Evolutionary conservation across 345 rosid species (phyloP).

Genomic region (Linum lewisii): DNA sequence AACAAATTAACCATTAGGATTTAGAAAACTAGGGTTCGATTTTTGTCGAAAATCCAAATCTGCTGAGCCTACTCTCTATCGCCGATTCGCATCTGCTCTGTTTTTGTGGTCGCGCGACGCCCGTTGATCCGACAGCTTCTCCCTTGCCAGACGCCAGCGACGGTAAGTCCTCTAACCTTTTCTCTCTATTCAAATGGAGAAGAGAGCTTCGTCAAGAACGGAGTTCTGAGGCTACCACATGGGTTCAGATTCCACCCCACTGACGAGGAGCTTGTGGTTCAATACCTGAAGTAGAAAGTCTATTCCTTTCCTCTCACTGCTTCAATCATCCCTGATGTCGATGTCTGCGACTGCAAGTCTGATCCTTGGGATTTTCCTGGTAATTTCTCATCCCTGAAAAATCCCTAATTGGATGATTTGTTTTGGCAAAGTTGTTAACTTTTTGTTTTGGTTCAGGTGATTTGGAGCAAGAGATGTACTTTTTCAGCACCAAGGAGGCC

Average conservation of each 20-base stretch:
- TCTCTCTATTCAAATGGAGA: constrained; percentile 34
- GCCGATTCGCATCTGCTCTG: too few species aligned
- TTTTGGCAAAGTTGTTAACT: not conserved
- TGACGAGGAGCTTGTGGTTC: constrained; percentile 78
- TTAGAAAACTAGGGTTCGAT: too few species aligned
- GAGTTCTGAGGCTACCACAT: constrained; percentile 74
- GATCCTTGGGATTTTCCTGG: constrained; percentile 99
- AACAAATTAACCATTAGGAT: too few species aligned
- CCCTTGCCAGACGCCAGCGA: too few species aligned
- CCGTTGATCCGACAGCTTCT: too few species aligned
- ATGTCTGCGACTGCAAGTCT: constrained; percentile 77
- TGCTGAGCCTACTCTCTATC: too few species aligned
- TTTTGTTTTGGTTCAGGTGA: constrained; percentile 25
- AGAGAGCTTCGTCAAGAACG: constrained; percentile 45
- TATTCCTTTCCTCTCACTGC: constrained; percentile 66
- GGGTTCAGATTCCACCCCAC: constrained; percentile 95
- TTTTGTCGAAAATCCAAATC: too few species aligned
- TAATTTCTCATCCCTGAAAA: constrained; percentile 12
- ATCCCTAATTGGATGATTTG: not conserved
- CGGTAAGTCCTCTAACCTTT: too few species aligned
- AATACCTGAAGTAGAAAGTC: constrained; percentile 61
- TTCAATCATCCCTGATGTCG: constrained; percentile 76
- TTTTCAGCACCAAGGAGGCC: constrained; percentile 59
- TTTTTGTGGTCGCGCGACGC: too few species aligned
- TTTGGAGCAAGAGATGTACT: constrained; percentile 57